Conservation (phyloP, 75 land plant genomes). For the Selaginella tamariscina region DNA sequence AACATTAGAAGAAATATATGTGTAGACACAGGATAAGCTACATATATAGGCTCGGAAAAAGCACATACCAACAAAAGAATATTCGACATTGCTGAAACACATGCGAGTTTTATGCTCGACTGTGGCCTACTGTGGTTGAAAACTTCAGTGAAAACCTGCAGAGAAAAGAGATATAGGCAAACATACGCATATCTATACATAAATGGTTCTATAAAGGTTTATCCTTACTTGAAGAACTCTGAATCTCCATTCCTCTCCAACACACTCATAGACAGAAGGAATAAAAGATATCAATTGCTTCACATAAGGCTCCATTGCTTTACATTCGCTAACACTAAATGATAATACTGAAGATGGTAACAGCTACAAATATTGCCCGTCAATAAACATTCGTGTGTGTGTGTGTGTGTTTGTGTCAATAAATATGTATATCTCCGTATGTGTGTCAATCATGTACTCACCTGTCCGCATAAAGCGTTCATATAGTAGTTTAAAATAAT, state of each 20-base stretch:
- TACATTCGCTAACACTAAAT: constrained; percentile 14
- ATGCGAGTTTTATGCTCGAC: constrained; percentile 38
- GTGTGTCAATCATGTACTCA: constrained; percentile 13
- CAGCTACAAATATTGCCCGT: constrained; percentile 20
- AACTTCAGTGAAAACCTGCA: constrained; percentile 61
- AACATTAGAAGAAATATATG: neutral
- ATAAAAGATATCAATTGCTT: neutral
- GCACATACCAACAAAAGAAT: constrained; percentile 33
- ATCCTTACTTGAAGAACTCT: constrained; percentile 5
- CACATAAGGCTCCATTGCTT: neutral
- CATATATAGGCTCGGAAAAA: neutral
- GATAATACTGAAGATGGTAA: constrained; percentile 25
- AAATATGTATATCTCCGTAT: too few relatives aligned
- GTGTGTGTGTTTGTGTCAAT: too few relatives aligned
- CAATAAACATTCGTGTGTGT: too few relatives aligned
- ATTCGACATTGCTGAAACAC: constrained; percentile 40
- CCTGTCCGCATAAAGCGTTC: neutral
- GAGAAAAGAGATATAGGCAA: neutral
- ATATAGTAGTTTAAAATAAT: neutral
- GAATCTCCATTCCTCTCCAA: neutral
- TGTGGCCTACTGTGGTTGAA: constrained; percentile 37
- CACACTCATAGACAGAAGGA: neutral
- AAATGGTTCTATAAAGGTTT: too few relatives aligned
- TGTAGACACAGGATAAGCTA: neutral
- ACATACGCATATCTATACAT: neutral